Evolutionary conservation across 2,329 filamentous ascomycete genomes (phyloP).

Genomic region (Fusarium nisikadoi): DNA sequence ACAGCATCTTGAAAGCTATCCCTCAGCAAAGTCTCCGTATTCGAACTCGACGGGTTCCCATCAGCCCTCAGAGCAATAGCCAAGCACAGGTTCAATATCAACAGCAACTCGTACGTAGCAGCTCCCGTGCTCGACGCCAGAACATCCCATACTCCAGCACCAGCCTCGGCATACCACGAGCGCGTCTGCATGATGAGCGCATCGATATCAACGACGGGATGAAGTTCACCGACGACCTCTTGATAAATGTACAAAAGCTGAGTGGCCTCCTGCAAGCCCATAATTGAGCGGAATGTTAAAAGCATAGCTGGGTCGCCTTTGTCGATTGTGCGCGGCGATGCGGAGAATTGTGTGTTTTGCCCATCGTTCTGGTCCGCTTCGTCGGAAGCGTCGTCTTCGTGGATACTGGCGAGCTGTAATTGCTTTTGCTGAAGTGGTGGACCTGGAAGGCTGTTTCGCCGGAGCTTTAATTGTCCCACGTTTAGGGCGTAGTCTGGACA

Average conservation of each 20-base stretch:
- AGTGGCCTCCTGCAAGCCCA: slow-evolving; percentile 11
- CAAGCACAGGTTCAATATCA: slow-evolving; percentile 23
- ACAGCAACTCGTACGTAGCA: slow-evolving; percentile 1
- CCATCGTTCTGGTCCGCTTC: not conserved
- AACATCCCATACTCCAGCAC: slow-evolving; percentile 18
- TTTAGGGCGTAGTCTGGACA: slow-evolving; percentile 45
- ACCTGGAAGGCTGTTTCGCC: slow-evolving; percentile 2
- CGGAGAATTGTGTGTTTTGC: not conserved
- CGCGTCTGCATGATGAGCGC: slow-evolving; percentile 5
- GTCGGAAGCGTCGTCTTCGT: slow-evolving; percentile 15
- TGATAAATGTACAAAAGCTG: slow-evolving; percentile 25
- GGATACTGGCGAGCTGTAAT: slow-evolving; percentile 25
- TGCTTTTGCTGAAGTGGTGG: slow-evolving; percentile 18
- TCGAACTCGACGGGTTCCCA: not conserved
- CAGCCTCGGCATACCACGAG: slow-evolving; percentile 24
- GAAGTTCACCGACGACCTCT: slow-evolving; percentile 22
- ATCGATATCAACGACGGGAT: slow-evolving; percentile 24
- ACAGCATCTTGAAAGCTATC: slow-evolving; percentile 30
- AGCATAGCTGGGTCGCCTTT: slow-evolving; percentile 23
- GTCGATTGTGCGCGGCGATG: not conserved
- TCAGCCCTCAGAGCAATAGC: slow-evolving; percentile 21
- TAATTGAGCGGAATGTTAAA: slow-evolving; percentile 16
- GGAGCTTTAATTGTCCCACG: slow-evolving; percentile 37
- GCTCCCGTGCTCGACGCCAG: slow-evolving; percentile 12
- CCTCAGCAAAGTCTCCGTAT: slow-evolving; percentile 10